A percentile compares a stretch with the other conserved stretches of the same genome.
These are phyloP conservation scores for Venturia pyrina DNA, from an alignment of 2,329 filamentous ascomycete genomes.

Conservation along the genomic window DNA sequence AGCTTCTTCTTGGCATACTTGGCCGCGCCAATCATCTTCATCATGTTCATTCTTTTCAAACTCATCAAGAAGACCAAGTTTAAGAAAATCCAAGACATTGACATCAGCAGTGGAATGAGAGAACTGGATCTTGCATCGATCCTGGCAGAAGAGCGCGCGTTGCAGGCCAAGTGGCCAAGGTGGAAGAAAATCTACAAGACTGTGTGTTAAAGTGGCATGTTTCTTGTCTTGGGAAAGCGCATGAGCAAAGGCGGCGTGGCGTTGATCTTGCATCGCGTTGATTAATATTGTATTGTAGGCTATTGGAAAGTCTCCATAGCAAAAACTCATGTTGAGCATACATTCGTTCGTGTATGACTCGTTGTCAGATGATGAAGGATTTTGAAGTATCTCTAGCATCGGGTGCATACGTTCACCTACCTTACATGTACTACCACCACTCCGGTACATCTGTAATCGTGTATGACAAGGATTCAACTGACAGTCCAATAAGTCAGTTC, in stretches of 20 bases:
- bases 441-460: too few relatives aligned
- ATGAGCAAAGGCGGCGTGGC: background rate
- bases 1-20: conserved; percentile 24
- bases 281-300: background rate
- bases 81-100: conserved; percentile 16
- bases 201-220: conserved; percentile 29
- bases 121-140: conserved; percentile 17
- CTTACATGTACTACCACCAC: background rate
- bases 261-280: background rate
- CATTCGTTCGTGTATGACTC: background rate
- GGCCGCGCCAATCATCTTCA: conserved; percentile 23
- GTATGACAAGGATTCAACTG: background rate
- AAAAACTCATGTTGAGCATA: background rate
- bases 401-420: background rate
- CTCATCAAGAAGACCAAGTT: conserved; percentile 15
- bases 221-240: background rate
- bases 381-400: background rate
- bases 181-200: conserved; percentile 42
- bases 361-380: background rate
- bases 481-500: background rate
- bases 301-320: background rate
- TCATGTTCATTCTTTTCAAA: conserved; percentile 24
- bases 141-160: conserved; percentile 3
- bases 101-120: conserved; percentile 6
- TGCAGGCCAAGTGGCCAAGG: conserved; percentile 27